These are phyloP conservation scores for Endocalyx cinctus DNA, from an alignment of 2,329 filamentous ascomycete genomes.

Conservation along the genomic window DNA sequence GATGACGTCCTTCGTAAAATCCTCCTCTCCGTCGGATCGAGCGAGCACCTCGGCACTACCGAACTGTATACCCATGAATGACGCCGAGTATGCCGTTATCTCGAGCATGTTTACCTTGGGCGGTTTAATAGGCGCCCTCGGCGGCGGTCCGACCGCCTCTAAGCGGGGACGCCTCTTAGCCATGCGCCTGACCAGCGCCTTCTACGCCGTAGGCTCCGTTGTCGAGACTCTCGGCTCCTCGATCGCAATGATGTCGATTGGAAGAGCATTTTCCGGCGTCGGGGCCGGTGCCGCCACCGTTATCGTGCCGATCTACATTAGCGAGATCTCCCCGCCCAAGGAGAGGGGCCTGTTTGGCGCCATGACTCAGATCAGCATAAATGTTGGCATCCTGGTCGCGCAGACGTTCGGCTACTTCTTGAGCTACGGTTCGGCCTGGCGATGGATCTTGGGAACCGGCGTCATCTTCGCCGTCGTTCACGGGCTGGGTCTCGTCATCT, in stretches of 20 bases:
- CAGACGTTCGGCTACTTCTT: constrained; percentile 85
- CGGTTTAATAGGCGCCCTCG: constrained; percentile 77
- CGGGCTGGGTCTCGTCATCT: constrained; percentile 63
- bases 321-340: constrained; percentile 75
- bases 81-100: constrained; percentile 76
- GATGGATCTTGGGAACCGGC: constrained; percentile 73
- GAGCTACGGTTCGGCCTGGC: constrained; percentile 75
- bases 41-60: constrained; percentile 40
- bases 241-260: constrained; percentile 64
- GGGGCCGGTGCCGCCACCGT: constrained; percentile 88
- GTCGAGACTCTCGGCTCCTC: constrained; percentile 68
- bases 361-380: constrained; percentile 91
- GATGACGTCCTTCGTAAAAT: constrained; percentile 22
- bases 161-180: constrained; percentile 68
- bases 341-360: constrained; percentile 74
- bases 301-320: constrained; percentile 90
- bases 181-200: constrained; percentile 71
- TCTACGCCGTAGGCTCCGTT: constrained; percentile 71
- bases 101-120: constrained; percentile 90
- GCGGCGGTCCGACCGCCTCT: constrained; percentile 74
- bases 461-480: constrained; percentile 65
- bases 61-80: constrained; percentile 84
- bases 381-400: constrained; percentile 79
- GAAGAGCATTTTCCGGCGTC: constrained; percentile 74
- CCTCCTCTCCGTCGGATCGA: constrained; percentile 13